phyloP scores from a whole-genome alignment of 2,329 filamentous ascomycete genomes.

The Talaromyces albobiverticillius region DNA sequence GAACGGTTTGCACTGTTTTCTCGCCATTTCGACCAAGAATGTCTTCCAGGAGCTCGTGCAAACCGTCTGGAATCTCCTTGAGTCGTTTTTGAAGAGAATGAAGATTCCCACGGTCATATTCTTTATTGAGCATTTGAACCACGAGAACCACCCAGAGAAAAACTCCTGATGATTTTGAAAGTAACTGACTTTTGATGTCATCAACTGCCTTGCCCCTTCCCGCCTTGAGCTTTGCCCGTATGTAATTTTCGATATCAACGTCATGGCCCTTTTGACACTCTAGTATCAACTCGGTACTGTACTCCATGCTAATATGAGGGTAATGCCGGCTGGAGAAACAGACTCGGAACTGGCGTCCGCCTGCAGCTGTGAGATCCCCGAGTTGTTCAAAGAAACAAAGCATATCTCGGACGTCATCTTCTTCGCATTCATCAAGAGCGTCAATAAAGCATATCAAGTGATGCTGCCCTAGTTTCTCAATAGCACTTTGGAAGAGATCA shows the following conservation, averaged over 20 bases:
- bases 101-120: slow-evolving; percentile 28
- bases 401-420: slow-evolving; percentile 37
- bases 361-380: slow-evolving; percentile 16
- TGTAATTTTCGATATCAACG: slow-evolving; percentile 22
- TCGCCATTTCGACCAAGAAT: slow-evolving; percentile 16
- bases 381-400: slow-evolving; percentile 35
- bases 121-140: slow-evolving; percentile 45
- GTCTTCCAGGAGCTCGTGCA: slow-evolving; percentile 18
- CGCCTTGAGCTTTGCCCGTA: neutral
- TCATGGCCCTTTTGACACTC: slow-evolving; percentile 40
- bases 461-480: slow-evolving; percentile 15
- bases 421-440: slow-evolving; percentile 47
- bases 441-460: slow-evolving; percentile 39
- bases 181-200: slow-evolving; percentile 24
- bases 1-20: slow-evolving; percentile 1
- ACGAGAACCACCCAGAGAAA: slow-evolving; percentile 51
- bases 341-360: slow-evolving; percentile 23
- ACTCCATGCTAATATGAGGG: slow-evolving; percentile 36
- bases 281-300: slow-evolving; percentile 32
- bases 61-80: slow-evolving; percentile 29
- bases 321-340: slow-evolving; percentile 47
- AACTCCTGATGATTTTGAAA: slow-evolving; percentile 38
- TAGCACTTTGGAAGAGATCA: slow-evolving; percentile 5
- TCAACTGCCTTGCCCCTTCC: neutral
- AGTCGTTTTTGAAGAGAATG: slow-evolving; percentile 28